Evolutionary conservation across 805 yeast genomes (phyloP).

Genomic region (Candida fluviatilis): DNA sequence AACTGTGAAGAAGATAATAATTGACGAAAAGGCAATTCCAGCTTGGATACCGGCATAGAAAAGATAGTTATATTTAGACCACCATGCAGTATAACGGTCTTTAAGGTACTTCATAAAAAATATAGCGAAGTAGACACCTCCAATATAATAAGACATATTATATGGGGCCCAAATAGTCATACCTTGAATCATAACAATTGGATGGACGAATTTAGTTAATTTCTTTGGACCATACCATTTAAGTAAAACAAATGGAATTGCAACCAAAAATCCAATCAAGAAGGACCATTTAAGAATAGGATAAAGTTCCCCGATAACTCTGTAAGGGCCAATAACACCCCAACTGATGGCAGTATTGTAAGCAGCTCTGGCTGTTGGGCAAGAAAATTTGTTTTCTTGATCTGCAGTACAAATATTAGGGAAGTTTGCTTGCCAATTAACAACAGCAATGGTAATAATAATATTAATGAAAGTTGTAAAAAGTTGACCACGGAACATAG

Average conservation of each 20-base stretch:
- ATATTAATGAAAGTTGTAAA: conserved; percentile 33
- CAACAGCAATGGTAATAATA: conserved; percentile 28
- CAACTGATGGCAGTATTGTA: conserved; percentile 55
- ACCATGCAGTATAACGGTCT: conserved; percentile 21
- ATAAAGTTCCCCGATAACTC: conserved; percentile 24
- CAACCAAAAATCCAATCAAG: conserved; percentile 24
- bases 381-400: conserved; percentile 31
- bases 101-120: conserved; percentile 23
- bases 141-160: conserved; percentile 24
- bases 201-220: conserved; percentile 23
- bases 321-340: conserved; percentile 55
- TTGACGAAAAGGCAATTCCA: conserved; percentile 26
- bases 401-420: not conserved
- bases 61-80: conserved; percentile 30
- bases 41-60: conserved; percentile 23
- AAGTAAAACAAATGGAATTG: conserved; percentile 14
- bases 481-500: conserved; percentile 48
- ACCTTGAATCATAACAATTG: conserved; percentile 26
- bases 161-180: conserved; percentile 25
- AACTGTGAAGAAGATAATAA: conserved; percentile 32
- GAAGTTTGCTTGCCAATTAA: conserved; percentile 35
- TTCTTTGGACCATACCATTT: conserved; percentile 15
- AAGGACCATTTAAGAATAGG: conserved; percentile 27
- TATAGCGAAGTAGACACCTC: conserved; percentile 19
- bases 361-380: conserved; percentile 25